Evolutionary conservation across 371 early-diverging fungal species (phyloP).

Genomic region (Syncephalastrum sp.): DNA sequence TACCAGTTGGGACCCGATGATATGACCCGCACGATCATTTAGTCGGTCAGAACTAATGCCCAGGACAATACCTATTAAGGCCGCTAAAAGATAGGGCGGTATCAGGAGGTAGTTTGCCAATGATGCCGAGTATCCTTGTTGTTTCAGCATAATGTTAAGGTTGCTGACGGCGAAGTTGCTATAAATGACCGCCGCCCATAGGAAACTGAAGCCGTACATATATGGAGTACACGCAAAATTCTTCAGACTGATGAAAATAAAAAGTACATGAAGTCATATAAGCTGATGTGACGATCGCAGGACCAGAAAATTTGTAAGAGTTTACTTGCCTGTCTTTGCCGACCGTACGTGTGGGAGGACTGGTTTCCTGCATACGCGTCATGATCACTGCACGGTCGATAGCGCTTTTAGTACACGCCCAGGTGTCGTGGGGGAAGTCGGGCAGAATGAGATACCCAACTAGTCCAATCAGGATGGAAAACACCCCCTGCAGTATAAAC

Average conservation of each 20-base stretch:
- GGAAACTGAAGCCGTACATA: conserved; percentile 5
- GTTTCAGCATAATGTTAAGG: conserved; percentile 8
- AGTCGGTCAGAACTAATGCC: conserved; percentile 5
- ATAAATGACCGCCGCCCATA: conserved; percentile 8
- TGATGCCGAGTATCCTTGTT: conserved; percentile 6
- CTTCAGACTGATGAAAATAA: conserved; percentile 7
- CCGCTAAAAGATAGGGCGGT: background rate
- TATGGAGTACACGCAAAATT: conserved; percentile 8
- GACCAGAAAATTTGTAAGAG: too few species aligned
- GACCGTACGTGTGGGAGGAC: too few species aligned
- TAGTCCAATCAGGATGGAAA: conserved; percentile 7
- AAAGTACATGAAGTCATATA: background rate
- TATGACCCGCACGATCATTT: conserved; percentile 5
- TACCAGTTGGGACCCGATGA: background rate
- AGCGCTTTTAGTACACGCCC: background rate
- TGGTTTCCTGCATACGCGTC: too few species aligned
- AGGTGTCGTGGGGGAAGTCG: conserved; percentile 9
- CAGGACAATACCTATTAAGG: background rate
- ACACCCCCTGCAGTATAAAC: conserved; percentile 6
- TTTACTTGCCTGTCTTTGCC: too few species aligned
- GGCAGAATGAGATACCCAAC: conserved; percentile 4
- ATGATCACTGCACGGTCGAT: too few species aligned
- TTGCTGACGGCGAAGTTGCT: conserved; percentile 6
- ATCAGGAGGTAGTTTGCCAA: conserved; percentile 6
- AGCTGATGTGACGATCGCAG: too few species aligned